Evolutionary conservation across 805 yeast species (phyloP), one percentile per base, ranked within the genome.

Genomic region (Candida chilensis): DNA sequence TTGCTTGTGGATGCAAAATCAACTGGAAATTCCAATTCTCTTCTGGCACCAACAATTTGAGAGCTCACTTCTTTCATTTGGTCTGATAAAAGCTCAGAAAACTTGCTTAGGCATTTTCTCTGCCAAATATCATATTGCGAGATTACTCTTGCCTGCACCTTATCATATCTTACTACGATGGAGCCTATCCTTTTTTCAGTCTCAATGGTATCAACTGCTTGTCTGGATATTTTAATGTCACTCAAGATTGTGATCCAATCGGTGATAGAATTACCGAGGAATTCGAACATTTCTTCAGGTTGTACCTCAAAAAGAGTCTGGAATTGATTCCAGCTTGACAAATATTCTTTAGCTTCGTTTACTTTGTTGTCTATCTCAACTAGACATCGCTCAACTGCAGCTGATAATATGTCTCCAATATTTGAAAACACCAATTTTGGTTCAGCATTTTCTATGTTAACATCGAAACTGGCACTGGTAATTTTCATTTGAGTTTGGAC

Each of bases 111-210:
- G 5, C 76, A 45, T 2, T 60, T 60, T 24, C 53, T 57, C 37
- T 75, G 80, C 74, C 85, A 80, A 2, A 46, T 38, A 34, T 76
- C 80, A 53, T 71, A 78, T 40, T 70, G 74, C 3, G 74, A 48
- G 22, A 52, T 55, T 5, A 76, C 60, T 21, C 74, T 53, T 0
- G 67, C 46, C 35, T 75, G 81, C 2, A 78, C 78, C 11, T 65
- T 66, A 6, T 65, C 61, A 42, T 62, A 72, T 25, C 70, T 62
- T 21, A 83, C 47, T 0, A 35, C 28, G 11, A 65, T 31, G 1
- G 46, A 35, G 0, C 79, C 80, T 41, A 74, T 58, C 0, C 15
- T 21, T 18, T 49, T 48, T 2, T 35, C 38, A 0, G 64, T 49
- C 6, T 64, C 71, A 8, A 69, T 47, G 2, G 70, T 60, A 33